A percentile compares a stretch with the other conserved stretches of the same genome.
phyloP scores from a whole-genome alignment of 768 basidiomycete species.

The Suillus spraguei region DNA sequence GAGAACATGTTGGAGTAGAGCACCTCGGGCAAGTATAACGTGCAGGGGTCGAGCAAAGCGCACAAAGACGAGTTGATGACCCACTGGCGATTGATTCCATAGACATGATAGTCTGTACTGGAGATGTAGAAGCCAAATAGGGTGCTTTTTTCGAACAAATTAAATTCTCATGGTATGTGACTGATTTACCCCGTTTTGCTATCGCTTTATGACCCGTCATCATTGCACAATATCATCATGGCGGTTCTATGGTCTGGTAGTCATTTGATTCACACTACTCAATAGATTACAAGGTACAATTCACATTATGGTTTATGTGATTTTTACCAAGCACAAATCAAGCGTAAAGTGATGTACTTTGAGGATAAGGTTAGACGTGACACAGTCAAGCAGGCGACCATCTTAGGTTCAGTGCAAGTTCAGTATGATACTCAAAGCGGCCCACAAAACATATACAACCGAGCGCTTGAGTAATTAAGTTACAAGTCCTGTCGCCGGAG shows the following conservation, averaged over 20 bases:
- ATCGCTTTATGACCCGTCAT: neutral
- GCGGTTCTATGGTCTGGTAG: neutral
- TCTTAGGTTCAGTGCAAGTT: neutral
- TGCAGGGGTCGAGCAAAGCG: constrained; percentile 50
- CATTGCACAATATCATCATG: neutral
- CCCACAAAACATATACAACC: neutral
- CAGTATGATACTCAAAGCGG: too few relatives aligned
- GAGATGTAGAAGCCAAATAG: neutral
- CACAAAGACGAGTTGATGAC: constrained; percentile 39
- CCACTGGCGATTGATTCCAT: constrained; percentile 2
- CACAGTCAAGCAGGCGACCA: neutral
- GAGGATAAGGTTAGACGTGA: neutral
- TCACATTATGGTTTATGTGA: neutral
- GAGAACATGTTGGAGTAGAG: constrained; percentile 69
- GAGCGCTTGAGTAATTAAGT: constrained; percentile 13
- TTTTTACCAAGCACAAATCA: neutral
- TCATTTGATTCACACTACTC: neutral
- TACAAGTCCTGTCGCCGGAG: constrained; percentile 73
- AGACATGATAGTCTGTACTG: neutral
- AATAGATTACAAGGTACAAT: neutral
- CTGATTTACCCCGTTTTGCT: neutral
- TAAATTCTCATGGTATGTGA: neutral
- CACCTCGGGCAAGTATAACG: constrained; percentile 86
- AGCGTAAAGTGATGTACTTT: neutral
- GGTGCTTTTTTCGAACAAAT: neutral